Evolutionary conservation across 139 green algal species (phyloP).

Genomic region (Chlorella sorokiniana): DNA sequence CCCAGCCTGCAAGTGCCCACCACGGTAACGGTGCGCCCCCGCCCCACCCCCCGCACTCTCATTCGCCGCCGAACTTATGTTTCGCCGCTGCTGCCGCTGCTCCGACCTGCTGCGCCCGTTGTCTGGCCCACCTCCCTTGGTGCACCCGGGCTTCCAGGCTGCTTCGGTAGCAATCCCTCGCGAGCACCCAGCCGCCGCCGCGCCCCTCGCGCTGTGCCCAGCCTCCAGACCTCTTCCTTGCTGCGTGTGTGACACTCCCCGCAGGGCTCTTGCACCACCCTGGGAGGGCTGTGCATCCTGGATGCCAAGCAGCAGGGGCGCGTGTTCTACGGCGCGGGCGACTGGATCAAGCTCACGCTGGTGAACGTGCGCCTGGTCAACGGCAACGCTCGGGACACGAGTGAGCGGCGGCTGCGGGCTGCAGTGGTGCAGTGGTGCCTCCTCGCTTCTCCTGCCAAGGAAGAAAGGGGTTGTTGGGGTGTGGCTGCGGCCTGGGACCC

Average conservation of each 20-base stretch:
- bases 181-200: no score
- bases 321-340: slow-evolving; percentile 20
- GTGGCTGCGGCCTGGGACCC: background rate
- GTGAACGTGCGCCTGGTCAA: slow-evolving; percentile 29
- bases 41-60: no score
- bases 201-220: no score
- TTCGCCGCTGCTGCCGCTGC: no score
- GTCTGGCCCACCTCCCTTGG: no score
- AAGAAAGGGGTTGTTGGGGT: background rate
- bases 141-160: no score
- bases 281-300: slow-evolving; percentile 34
- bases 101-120: no score
- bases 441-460: background rate
- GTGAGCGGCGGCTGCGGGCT: background rate
- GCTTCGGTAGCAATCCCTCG: no score
- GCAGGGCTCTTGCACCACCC: slow-evolving; percentile 27
- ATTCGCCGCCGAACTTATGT: no score
- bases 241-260: background rate
- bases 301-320: slow-evolving; percentile 38
- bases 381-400: slow-evolving; percentile 23
- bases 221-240: no score
- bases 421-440: background rate
- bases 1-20: slow-evolving; percentile 20
- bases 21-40: slow-evolving; percentile 24
- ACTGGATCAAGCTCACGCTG: slow-evolving; percentile 22